These are phyloP conservation scores for Chytriomyces sp. DNA, from an alignment of 192 early-diverging fungal species.

Conservation along the genomic window DNA sequence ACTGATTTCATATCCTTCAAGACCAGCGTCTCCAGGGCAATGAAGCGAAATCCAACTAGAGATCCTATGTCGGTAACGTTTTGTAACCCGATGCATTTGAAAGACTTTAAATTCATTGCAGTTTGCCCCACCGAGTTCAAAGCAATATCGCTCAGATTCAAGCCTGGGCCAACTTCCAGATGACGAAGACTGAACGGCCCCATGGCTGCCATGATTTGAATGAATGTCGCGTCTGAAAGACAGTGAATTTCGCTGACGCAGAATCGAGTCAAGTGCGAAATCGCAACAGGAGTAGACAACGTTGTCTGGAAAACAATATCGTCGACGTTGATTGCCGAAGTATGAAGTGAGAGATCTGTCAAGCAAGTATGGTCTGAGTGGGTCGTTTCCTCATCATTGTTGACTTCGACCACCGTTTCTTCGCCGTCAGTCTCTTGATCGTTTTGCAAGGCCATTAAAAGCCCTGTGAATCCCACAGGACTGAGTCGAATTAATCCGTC, in stretches of 20 bases:
- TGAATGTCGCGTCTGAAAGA: slow-evolving; percentile 10
- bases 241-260: slow-evolving; percentile 7
- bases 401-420: background rate
- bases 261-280: slow-evolving; percentile 5
- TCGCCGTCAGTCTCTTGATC: background rate
- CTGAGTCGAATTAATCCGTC: slow-evolving; percentile 1
- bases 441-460: background rate
- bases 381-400: background rate
- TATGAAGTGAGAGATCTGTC: slow-evolving; percentile 9
- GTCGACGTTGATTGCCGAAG: slow-evolving; percentile 6
- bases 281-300: background rate
- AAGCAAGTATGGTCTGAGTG: background rate
- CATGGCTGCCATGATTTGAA: slow-evolving; percentile 10
- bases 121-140: slow-evolving; percentile 3
- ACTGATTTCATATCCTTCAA: slow-evolving; percentile 8
- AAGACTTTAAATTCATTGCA: background rate
- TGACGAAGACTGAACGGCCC: background rate
- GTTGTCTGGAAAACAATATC: background rate
- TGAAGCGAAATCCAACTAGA: slow-evolving; percentile 6
- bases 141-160: slow-evolving; percentile 9
- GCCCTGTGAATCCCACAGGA: background rate
- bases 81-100: slow-evolving; percentile 7
- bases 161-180: slow-evolving; percentile 18
- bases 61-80: background rate
- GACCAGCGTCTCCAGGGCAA: slow-evolving; percentile 1